These are phyloP conservation scores for Cladophialophora carrionii DNA, from an alignment of 2,329 filamentous ascomycete species.

Conservation along the genomic window DNA sequence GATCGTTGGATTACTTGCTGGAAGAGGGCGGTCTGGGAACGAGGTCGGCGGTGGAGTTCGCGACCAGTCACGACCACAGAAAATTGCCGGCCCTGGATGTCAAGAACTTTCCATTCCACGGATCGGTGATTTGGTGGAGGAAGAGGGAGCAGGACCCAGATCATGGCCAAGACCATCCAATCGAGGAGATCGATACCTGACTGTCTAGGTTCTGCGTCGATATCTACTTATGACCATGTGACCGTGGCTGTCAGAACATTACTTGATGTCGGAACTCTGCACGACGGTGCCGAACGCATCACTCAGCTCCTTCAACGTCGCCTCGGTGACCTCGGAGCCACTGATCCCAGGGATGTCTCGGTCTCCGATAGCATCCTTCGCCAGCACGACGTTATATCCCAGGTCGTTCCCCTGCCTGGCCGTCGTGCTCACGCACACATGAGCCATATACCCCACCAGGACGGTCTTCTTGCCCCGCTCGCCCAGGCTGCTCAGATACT, in stretches of 20 bases:
- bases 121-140: constrained; percentile 27
- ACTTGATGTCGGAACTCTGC: constrained; percentile 52
- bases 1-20: constrained; percentile 17
- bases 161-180: neutral
- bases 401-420: constrained; percentile 63
- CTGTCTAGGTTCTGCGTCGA: neutral
- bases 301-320: constrained; percentile 60
- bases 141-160: neutral
- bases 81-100: constrained; percentile 21
- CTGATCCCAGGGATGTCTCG: constrained; percentile 66
- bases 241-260: neutral
- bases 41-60: constrained; percentile 9
- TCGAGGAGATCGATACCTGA: neutral
- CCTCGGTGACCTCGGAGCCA: constrained; percentile 58
- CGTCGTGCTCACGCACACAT: constrained; percentile 67
- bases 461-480: constrained; percentile 61
- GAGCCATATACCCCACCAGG: constrained; percentile 55
- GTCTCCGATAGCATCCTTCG: constrained; percentile 66
- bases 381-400: constrained; percentile 67
- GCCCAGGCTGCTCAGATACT: constrained; percentile 53
- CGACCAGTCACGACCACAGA: neutral
- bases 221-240: no score
- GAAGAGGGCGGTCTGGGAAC: neutral
- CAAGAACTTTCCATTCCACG: constrained; percentile 30
- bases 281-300: constrained; percentile 68